Evolutionary conservation across 495 filamentous ascomycete species (phyloP), one percentile per base, ranked within the genome.

Genomic region (Penicillium angulare): DNA sequence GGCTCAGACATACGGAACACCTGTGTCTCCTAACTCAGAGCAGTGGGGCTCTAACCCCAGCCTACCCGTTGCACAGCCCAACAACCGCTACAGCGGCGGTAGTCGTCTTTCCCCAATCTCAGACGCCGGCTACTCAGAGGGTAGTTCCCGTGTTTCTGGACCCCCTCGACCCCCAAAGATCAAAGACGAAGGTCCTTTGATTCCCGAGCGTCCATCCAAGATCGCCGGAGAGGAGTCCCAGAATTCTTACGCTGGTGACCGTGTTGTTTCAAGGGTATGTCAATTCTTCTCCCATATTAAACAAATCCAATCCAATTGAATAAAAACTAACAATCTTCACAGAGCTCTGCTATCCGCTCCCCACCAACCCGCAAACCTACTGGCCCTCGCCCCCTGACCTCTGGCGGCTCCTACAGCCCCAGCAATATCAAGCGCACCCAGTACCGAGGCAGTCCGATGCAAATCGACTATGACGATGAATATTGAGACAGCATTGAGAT

Each of bases 1-100:
- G 60, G 92, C 90, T 8, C 80, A 87, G 43, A 78, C 83, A 15
- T 95, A 81, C 59, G 80, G 79, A 23, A 72, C 74, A 1, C 80
- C 87, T 7, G 77, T 79, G 57, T 86, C 86, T 21, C 88, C 87
- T 1, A 79, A 75, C 47, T 88, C 86, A 1, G 83, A 88, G 12
- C 83, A 86, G 52, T 96, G 88, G 85, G 82, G 84, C 5, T 82
- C 77, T 32, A 85, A 83, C 46, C 70, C 77, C 33, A 77, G 72
- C 45, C 63, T 80, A 17, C 65, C 74, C 13, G 71, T 63, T 3
- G 66, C 63, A 40, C 66, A 74, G 43, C 58, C 69, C 36, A 52
- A 60, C 23, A 73, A 75, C 29, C 67, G 75, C 50, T 67, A 68
- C 50, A 78, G 77, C 51, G 68, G 62, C 39, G 69, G 63, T 33